Evolutionary conservation across 352 stramenopile genomes (phyloP).

Genomic region (Phytopythium boreale): DNA sequence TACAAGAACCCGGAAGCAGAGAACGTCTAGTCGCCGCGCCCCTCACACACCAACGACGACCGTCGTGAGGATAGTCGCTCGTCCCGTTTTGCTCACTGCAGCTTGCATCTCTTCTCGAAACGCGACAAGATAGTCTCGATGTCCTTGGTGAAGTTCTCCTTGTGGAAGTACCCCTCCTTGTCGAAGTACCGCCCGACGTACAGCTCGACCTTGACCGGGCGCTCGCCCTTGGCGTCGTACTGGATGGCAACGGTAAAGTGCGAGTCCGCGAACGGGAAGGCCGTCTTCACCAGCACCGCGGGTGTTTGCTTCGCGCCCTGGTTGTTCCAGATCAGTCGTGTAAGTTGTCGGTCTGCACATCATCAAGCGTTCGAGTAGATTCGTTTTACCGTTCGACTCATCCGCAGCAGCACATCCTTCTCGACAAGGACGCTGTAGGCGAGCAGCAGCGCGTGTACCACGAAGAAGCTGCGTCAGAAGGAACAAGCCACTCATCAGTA

Average conservation of each 20-base stretch:
- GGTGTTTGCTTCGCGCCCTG: conserved; percentile 6
- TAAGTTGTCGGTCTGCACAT: conserved; percentile 6
- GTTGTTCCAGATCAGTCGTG: background rate
- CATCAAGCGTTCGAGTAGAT: background rate
- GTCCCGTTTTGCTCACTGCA: conserved; percentile 36
- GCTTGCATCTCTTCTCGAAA: conserved; percentile 73
- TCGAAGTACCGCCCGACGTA: conserved; percentile 88
- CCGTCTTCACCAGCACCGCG: conserved; percentile 56
- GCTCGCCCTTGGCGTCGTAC: conserved; percentile 31
- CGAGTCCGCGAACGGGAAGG: conserved; percentile 67
- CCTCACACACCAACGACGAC: background rate
- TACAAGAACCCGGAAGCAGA: conserved; percentile 93
- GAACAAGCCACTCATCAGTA: background rate
- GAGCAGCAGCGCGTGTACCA: conserved; percentile 72
- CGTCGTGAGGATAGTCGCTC: conserved; percentile 9
- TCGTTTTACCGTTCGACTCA: conserved; percentile 55
- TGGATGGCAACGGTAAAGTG: conserved; percentile 71
- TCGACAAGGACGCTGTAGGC: conserved; percentile 71
- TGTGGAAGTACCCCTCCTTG: conserved; percentile 82
- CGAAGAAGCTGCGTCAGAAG: conserved; percentile 59
- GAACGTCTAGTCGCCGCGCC: conserved; percentile 36
- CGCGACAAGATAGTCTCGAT: conserved; percentile 53
- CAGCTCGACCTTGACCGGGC: conserved; percentile 55
- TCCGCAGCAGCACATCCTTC: conserved; percentile 71
- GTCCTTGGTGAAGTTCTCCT: conserved; percentile 70